phyloP scores from a whole-genome alignment of 495 filamentous ascomycete genomes.

The Oleoguttula mirabilis region DNA sequence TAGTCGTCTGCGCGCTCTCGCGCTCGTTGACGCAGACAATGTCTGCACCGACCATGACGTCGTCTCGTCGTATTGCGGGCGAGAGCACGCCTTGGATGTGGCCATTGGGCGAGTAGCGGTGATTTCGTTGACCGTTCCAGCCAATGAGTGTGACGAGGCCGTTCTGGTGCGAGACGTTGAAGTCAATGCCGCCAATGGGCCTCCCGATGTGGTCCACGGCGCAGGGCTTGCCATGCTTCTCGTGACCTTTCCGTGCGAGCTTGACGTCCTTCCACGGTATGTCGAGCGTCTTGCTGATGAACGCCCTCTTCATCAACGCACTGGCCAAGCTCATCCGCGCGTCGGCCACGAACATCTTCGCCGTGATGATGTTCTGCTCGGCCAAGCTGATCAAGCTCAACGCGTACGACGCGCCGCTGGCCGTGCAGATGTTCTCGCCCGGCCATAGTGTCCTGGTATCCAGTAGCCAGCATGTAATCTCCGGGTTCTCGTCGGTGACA shows the following conservation, averaged over 20 bases:
- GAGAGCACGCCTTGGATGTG: slow-evolving; percentile 15
- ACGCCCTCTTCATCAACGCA: slow-evolving; percentile 65
- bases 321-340: slow-evolving; percentile 62
- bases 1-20: slow-evolving; percentile 39
- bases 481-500: slow-evolving; percentile 3
- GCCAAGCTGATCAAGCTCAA: slow-evolving; percentile 43
- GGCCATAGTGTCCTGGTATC: slow-evolving; percentile 31
- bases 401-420: slow-evolving; percentile 36
- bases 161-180: slow-evolving; percentile 85
- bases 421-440: slow-evolving; percentile 26
- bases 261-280: slow-evolving; percentile 54
- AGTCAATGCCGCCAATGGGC: slow-evolving; percentile 41
- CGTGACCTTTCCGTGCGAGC: slow-evolving; percentile 48
- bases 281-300: slow-evolving; percentile 48
- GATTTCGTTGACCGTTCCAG: slow-evolving; percentile 14
- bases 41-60: slow-evolving; percentile 47
- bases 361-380: slow-evolving; percentile 40
- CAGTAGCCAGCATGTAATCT: slow-evolving; percentile 30
- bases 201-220: slow-evolving; percentile 25
- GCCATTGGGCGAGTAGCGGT: slow-evolving; percentile 25
- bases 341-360: slow-evolving; percentile 50
- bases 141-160: slow-evolving; percentile 59
- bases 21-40: slow-evolving; percentile 67
- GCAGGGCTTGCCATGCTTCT: slow-evolving; percentile 50
- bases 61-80: slow-evolving; percentile 2